phyloP scores from a whole-genome alignment of 257 asterid genomes.

The Misopates orontium region DNA sequence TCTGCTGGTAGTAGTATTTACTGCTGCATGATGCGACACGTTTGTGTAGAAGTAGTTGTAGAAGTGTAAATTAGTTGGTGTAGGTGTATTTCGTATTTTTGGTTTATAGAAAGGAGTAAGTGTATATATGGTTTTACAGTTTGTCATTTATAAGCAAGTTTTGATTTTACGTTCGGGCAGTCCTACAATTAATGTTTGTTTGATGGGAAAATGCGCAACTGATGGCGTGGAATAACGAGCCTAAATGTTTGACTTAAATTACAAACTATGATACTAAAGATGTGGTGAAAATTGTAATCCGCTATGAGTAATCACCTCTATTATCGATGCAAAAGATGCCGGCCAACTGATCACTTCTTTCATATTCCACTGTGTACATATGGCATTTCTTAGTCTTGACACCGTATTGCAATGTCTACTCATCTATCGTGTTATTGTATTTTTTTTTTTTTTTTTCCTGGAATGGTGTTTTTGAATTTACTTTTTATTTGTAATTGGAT shows the following conservation, averaged over 20 bases:
- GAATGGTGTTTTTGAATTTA: not conserved
- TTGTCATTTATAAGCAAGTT: conserved; percentile 8
- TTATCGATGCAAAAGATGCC: not conserved
- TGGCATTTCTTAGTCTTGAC: not conserved
- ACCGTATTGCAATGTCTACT: no score
- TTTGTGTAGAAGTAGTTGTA: conserved; percentile 25
- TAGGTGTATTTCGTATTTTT: conserved; percentile 19
- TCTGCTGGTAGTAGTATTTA: conserved; percentile 30
- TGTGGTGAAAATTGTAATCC: not conserved
- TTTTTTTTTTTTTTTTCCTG: conserved; percentile 10
- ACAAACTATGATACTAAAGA: not conserved
- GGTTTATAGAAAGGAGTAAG: conserved; percentile 14
- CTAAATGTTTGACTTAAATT: conserved; percentile 8
- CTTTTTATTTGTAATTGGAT: not conserved
- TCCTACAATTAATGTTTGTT: conserved; percentile 3
- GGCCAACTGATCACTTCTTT: conserved; percentile 12
- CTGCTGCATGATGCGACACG: conserved; percentile 30
- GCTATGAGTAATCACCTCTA: not conserved
- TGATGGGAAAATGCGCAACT: not conserved
- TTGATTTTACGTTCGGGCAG: conserved; percentile 16
- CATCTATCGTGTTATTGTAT: no score
- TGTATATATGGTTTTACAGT: conserved; percentile 2
- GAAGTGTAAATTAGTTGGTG: conserved; percentile 29
- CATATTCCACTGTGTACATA: not conserved
- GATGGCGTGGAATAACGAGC: conserved; percentile 1